Evolutionary conservation across 1,139 yeast genomes (phyloP).

Genomic region (Sugiyamaella castrensis): DNA sequence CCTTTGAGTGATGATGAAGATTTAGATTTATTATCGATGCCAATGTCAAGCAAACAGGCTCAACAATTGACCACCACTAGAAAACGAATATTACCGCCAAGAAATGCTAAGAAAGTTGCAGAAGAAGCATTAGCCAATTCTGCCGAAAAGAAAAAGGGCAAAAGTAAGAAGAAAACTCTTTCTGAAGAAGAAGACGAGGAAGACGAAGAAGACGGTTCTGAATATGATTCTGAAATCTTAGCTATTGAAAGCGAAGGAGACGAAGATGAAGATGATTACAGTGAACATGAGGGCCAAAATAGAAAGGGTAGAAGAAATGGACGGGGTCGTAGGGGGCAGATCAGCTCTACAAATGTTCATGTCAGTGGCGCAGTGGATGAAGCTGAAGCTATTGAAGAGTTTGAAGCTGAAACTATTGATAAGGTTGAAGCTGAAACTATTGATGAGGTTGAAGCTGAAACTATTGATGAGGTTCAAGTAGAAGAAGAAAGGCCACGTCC

Average conservation of each 20-base stretch:
- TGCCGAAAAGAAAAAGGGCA: constrained; percentile 1
- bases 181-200: constrained; percentile 17
- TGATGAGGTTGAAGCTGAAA: neutral
- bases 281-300: constrained; percentile 5
- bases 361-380: neutral
- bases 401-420: neutral
- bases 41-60: constrained; percentile 20
- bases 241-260: constrained; percentile 6
- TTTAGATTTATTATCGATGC: constrained; percentile 8
- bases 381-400: neutral
- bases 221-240: neutral
- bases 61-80: constrained; percentile 5
- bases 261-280: neutral
- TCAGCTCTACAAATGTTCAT: neutral
- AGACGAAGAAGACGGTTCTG: constrained; percentile 7
- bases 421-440: neutral
- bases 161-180: constrained; percentile 12
- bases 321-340: neutral
- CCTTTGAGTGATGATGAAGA: constrained; percentile 16
- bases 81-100: constrained; percentile 1
- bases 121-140: neutral
- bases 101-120: constrained; percentile 1
- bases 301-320: neutral
- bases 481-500: neutral
- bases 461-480: neutral